phyloP scores from a whole-genome alignment of 2,329 filamentous ascomycete genomes.

The Elsinoe arachidis region DNA sequence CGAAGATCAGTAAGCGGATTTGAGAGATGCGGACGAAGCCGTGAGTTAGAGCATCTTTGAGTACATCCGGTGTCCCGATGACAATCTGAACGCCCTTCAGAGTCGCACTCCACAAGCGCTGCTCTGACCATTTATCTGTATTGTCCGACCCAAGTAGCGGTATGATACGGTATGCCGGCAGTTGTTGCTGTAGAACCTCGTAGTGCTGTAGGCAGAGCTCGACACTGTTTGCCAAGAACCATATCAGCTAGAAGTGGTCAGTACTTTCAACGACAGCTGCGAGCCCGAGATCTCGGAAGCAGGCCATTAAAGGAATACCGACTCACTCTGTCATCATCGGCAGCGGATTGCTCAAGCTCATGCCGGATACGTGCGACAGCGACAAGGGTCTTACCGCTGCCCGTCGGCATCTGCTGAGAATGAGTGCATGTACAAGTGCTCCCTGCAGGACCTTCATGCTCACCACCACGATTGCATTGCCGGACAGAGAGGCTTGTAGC shows the following conservation, averaged over 20 bases:
- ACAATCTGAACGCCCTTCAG: conserved; percentile 60
- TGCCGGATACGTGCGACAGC: conserved; percentile 36
- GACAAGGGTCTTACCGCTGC: conserved; percentile 42
- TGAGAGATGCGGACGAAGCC: conserved; percentile 59
- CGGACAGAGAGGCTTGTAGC: conserved; percentile 36
- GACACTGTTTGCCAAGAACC: conserved; percentile 40
- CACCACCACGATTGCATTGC: conserved; percentile 39
- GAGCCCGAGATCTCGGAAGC: neutral
- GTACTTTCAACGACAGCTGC: neutral
- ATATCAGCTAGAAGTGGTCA: conserved; percentile 29
- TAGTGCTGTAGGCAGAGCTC: conserved; percentile 39
- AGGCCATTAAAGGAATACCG: neutral
- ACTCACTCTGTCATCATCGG: conserved; percentile 27
- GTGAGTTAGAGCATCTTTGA: conserved; percentile 65
- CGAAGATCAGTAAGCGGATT: conserved; percentile 66
- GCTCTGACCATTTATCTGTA: conserved; percentile 63
- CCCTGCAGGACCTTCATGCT: neutral
- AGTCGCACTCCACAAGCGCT: conserved; percentile 57
- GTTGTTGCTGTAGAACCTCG: conserved; percentile 26
- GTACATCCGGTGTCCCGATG: conserved; percentile 66
- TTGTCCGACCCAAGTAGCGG: conserved; percentile 60
- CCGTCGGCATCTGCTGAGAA: conserved; percentile 36
- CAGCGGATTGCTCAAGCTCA: conserved; percentile 32
- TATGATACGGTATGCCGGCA: conserved; percentile 47
- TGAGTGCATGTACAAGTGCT: neutral